These are phyloP conservation scores for Tanacetum coccineum DNA, from an alignment of 129 eudicot species.

Conservation along the genomic window DNA sequence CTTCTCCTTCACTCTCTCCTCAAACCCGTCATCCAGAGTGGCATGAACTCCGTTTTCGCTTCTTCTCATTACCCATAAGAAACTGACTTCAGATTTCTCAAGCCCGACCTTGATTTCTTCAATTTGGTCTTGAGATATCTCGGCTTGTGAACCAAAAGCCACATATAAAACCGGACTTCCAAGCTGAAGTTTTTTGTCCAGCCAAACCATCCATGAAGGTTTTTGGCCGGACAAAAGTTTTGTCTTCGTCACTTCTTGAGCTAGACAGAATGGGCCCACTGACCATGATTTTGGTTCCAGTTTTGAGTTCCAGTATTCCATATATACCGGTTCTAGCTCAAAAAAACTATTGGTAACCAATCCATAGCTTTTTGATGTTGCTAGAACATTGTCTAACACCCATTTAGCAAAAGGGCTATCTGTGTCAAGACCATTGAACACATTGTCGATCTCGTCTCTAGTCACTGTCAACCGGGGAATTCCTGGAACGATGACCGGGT, in stretches of 20 bases:
- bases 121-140: too few relatives aligned
- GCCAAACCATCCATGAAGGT: constrained; percentile 49
- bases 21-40: too few relatives aligned
- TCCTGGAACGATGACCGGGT: constrained; percentile 16
- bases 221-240: neutral
- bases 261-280: constrained; percentile 47
- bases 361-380: constrained; percentile 37
- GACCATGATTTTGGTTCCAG: constrained; percentile 33
- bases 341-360: constrained; percentile 42
- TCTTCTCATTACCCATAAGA: too few relatives aligned
- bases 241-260: too few relatives aligned
- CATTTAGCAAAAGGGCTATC: constrained; percentile 30
- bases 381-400: neutral
- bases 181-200: constrained; percentile 42
- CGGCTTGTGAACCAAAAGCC: too few relatives aligned
- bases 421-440: constrained; percentile 18
- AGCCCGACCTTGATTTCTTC: too few relatives aligned
- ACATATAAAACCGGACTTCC: too few relatives aligned
- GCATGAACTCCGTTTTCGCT: too few relatives aligned
- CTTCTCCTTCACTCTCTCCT: too few relatives aligned
- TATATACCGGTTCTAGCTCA: constrained; percentile 36
- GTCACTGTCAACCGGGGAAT: constrained; percentile 43
- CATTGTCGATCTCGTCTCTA: constrained; percentile 28
- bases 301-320: constrained; percentile 17
- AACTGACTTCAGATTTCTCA: too few relatives aligned